Evolutionary conservation across 73 alveolate species (phyloP).

Genomic region (Tetrahymena malaccensis): DNA sequence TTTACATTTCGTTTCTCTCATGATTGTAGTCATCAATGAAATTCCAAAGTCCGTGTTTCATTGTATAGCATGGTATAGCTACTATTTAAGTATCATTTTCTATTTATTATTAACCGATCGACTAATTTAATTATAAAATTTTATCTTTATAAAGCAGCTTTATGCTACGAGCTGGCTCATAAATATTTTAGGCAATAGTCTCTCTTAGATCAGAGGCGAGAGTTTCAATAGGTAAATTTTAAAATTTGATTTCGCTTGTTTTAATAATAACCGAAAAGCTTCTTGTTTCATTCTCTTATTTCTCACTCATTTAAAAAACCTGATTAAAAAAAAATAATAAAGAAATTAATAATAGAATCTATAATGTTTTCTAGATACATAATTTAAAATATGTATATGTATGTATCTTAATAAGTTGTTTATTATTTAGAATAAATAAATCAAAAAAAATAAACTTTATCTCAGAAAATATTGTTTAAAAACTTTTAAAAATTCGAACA

Average conservation of each 20-base stretch:
- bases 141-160: not conserved
- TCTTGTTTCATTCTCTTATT: not conserved
- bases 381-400: too few species aligned
- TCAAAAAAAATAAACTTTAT: too few species aligned
- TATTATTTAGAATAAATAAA: not conserved
- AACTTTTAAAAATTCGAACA: too few species aligned
- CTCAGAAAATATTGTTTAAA: too few species aligned
- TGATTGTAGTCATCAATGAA: not conserved
- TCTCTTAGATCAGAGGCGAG: not conserved
- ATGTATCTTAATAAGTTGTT: too few species aligned
- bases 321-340: too few species aligned
- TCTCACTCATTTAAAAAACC: not conserved
- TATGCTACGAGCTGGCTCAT: not conserved
- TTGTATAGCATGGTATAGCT: not conserved
- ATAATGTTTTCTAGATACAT: not conserved
- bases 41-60: not conserved
- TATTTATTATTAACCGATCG: not conserved
- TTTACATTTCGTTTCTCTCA: not conserved
- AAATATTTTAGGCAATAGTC: not conserved
- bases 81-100: not conserved
- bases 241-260: not conserved
- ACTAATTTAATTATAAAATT: not conserved
- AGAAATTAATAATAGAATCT: not conserved
- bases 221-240: not conserved
- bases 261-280: not conserved